Evolutionary conservation across 805 yeast genomes (phyloP), one percentile per base, ranked within the genome.

Genomic region (Starmerella khaoyaiensis): DNA sequence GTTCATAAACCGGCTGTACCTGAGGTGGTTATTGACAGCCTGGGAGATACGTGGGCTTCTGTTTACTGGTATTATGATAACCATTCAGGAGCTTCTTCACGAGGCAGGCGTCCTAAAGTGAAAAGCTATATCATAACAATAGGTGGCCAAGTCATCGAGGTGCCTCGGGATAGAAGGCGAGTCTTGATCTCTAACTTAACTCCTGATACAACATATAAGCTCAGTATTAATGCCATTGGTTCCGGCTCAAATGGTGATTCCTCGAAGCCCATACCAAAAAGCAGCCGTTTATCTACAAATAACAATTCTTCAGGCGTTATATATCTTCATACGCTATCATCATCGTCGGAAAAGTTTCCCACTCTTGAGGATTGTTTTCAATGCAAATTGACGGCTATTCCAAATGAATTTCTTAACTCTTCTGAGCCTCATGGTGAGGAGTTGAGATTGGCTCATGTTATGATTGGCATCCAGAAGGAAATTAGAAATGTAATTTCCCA

Each of bases 141-240:
- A 7, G 46, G 39, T 12, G 35, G 28, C 3, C 37, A 32, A 16
- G 27, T 30, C 12, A 21, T 39, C 19, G 63, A 58, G 29, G 50
- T 53, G 21, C 64, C 60, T 15, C 54, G 61, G 17, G 44, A 55
- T 23, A 57, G 55, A 20, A 42, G 59, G 5, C 45, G 53, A 4
- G 55, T 57, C 10, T 41, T 57, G 15, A 40, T 62, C 12, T 47
- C 57, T 4, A 56, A 58, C 12, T 47, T 61, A 17, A 44, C 46
- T 19, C 60, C 62, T 6, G 51, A 53, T 32, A 51, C 52, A 22
- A 41, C 50, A 6, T 61, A 61, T 46, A 41, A 51, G 14, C 52
- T 62, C 14, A 42, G 51, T 4, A 56, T 61, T 4, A 39, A 52
- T 21, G 61, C 64, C 4, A 56, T 54, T 25, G 10, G n/a, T 21